phyloP scores from a whole-genome alignment of 176 grass and related monocot species.

The Musa troglodytarum region DNA sequence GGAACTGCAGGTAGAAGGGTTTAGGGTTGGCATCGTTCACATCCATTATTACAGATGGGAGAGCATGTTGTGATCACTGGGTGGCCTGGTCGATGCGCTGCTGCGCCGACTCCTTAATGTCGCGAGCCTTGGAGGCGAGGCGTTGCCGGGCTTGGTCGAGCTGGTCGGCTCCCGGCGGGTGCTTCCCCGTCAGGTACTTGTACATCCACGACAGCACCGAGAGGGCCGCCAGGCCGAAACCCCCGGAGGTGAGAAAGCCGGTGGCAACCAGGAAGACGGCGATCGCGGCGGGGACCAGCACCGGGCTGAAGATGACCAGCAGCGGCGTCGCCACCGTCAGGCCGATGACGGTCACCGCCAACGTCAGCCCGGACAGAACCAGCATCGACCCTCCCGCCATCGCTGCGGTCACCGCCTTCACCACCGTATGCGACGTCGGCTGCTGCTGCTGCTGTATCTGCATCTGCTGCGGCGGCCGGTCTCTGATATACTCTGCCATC shows the following conservation, averaged over 20 bases:
- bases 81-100: background rate
- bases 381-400: slow-evolving; percentile 3
- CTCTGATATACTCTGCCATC: background rate
- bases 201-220: slow-evolving; percentile 7
- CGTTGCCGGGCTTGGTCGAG: background rate
- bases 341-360: background rate
- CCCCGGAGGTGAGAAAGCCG: background rate
- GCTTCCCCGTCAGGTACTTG: slow-evolving; percentile 7
- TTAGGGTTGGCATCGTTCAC: too few relatives aligned
- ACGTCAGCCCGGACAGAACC: background rate
- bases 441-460: background rate
- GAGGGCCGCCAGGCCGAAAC: background rate
- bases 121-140: background rate
- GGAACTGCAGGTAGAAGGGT: too few relatives aligned
- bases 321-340: slow-evolving; percentile 4
- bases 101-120: background rate
- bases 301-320: slow-evolving; percentile 12
- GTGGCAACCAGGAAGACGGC: background rate
- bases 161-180: slow-evolving; percentile 2
- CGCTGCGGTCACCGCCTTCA: background rate
- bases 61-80: background rate
- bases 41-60: too few relatives aligned
- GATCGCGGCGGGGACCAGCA: background rate
- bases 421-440: background rate
- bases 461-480: background rate